Evolutionary conservation across 2,329 filamentous ascomycete genomes (phyloP).

Genomic region (Rutstroemia sydowiana): DNA sequence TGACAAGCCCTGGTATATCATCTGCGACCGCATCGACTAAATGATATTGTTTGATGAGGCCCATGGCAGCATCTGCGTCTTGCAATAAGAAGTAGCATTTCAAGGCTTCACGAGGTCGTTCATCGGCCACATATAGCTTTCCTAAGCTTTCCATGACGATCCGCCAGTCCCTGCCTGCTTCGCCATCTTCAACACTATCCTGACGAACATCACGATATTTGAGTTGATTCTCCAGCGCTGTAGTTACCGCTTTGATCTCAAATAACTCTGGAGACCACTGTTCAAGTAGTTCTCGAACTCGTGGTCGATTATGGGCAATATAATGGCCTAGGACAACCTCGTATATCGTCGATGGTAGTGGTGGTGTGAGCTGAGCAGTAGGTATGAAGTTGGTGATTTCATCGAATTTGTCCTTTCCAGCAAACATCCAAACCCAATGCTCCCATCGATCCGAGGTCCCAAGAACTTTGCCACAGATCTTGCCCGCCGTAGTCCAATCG

Average conservation of each 20-base stretch:
- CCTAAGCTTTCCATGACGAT: slow-evolving; percentile 83
- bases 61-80: slow-evolving; percentile 84
- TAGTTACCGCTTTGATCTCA: slow-evolving; percentile 67
- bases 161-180: slow-evolving; percentile 73
- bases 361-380: slow-evolving; percentile 65
- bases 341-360: slow-evolving; percentile 75
- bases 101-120: slow-evolving; percentile 75
- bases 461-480: slow-evolving; percentile 76
- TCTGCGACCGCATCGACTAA: slow-evolving; percentile 84
- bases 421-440: slow-evolving; percentile 91
- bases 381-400: slow-evolving; percentile 85
- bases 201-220: slow-evolving; percentile 67
- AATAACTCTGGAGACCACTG: slow-evolving; percentile 81
- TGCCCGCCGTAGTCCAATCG: slow-evolving; percentile 72
- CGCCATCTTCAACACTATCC: slow-evolving; percentile 67
- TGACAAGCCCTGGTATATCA: slow-evolving; percentile 82
- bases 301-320: slow-evolving; percentile 66
- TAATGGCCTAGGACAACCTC: slow-evolving; percentile 88
- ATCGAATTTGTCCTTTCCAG: slow-evolving; percentile 76
- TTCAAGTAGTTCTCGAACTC: slow-evolving; percentile 72
- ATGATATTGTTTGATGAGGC: slow-evolving; percentile 77
- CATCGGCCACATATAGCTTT: slow-evolving; percentile 74
- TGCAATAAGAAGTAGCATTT: slow-evolving; percentile 85
- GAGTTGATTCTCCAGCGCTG: slow-evolving; percentile 74
- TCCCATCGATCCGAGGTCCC: slow-evolving; percentile 79